Evolutionary conservation across 2,329 filamentous ascomycete species (phyloP), one percentile per base, ranked within the genome.

Genomic region (Arthrobotrys conoides): DNA sequence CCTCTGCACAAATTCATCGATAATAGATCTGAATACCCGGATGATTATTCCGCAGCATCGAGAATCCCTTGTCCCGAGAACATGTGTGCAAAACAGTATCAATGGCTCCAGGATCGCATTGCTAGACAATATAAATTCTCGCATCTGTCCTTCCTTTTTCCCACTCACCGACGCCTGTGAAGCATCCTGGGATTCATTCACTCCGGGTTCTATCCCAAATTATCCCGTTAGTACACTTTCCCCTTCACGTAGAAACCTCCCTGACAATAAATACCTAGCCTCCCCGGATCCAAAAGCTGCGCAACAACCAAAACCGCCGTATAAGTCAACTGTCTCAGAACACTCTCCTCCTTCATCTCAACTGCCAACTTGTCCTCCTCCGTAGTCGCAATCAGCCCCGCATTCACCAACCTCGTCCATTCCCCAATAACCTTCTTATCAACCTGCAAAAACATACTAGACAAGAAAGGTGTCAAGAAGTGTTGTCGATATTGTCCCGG

Each of bases 341-440:
- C 96, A 83, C 95, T 98, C 84, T 99, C 96, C 5, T 93, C 91
- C 85, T 97, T 97, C 96, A 99, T 99, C 85, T 99, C 96, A 81
- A 97, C 94, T 0, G 92, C 93, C 67, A 99, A 86, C 76, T 93
- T 92, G 70, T 94, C 93, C 20, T 91, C 91, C 2, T 91, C 91
- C 0, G 91, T 88, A 20, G 80, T 80, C 30, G 81, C 72, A 30
- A 82, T 80, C 63, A 82, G 76, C 18, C 80, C 81, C 20, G 80
- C 81, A 49, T 89, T 88, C 12, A 90, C 86, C 73, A 97, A 90
- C 80, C 90, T 89, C 79, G 91, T 89, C 96, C 96, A 99, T 83
- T 98, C 95, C 0, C 89, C 87, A 38, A 90, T 92, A 80, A 98
- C 92, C 85, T 98, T 98, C 48, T 88, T 87, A 83, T 98, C 93